Base-by-base conservation (phyloP, 2,329 filamentous ascomycete genomes). In the Madurella fahalii region DNA sequence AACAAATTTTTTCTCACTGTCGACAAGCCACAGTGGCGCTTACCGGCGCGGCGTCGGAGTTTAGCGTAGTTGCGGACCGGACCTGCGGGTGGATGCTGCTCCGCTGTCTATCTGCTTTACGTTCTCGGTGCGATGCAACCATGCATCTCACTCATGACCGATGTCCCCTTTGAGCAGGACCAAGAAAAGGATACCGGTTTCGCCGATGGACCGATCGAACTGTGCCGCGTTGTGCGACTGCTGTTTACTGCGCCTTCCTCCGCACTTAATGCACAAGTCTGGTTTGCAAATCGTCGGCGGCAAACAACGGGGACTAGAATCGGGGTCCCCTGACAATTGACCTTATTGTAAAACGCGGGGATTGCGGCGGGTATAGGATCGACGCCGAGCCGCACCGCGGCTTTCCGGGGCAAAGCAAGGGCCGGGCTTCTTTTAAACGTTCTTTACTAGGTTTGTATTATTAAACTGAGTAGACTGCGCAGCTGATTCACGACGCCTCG, bases 381-480 rank as follows among this genome's bases (percentile, higher is more conserved):
- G 45, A 45, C 46, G 32, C 20, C 46, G 52, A 49, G 31, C 41
- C 41, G 34, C 39, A 48, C 50, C 50, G 40, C 30, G 50, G 30
- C 16, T 39, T 11, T 31, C 50, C 34, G 9, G 30, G 25, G 34
- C 43, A 31, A 41, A 30, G 34, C 43, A 40, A 47, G 34, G 9
- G 12, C 43, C 30, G 9, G 25, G 20, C n/a, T 15, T 20, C 7
- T 31, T 39, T 52, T 40, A 42, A 43, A 37, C 41, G n/a, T 15
- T 32, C 49, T 45, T 44, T 41, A 7, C 32, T 37, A 31, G 16
- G 5, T 11, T 20, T 40, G 42, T 37, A 37, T 37, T 37, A 37
- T 11, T 37, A 11, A 37, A 15, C 34, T n/a, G n/a, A n/a, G n/a
- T n/a, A 37, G 11, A 37, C 25, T 25, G 25, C 25, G 25, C 25